Conservation (phyloP, 805 yeast genomes). For the Lipomyces mesembrius region DNA sequence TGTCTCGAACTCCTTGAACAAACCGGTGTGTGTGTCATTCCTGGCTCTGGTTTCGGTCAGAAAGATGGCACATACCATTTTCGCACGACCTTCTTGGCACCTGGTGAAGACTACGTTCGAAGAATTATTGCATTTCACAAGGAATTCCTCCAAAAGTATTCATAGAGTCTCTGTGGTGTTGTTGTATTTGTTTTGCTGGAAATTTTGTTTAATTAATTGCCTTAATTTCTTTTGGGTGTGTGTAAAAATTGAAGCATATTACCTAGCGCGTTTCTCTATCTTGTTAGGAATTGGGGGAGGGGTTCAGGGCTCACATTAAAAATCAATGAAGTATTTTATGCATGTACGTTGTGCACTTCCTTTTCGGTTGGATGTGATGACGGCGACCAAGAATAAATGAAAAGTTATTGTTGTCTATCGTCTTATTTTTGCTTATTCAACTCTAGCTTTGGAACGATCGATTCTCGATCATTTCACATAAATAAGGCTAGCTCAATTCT, state of each 20-base stretch:
- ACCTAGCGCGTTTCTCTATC: background rate
- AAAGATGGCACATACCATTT: constrained; percentile 85
- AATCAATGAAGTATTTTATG: background rate
- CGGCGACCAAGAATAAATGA: background rate
- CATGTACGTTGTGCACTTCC: background rate
- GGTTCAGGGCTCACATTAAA: background rate
- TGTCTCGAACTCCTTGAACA: constrained; percentile 79
- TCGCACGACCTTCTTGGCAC: constrained; percentile 96
- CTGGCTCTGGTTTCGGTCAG: constrained; percentile 98
- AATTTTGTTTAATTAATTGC: background rate
- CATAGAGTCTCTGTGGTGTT: constrained; percentile 9
- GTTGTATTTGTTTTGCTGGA: background rate
- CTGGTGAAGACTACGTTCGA: constrained; percentile 87
- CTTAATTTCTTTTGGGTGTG: background rate
- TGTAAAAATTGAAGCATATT: background rate
- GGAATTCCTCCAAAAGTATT: constrained; percentile 62
- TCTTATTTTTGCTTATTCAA: background rate
- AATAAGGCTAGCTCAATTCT: background rate
- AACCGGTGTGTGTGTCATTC: constrained; percentile 96
- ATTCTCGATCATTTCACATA: background rate
- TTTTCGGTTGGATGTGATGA: background rate
- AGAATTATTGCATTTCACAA: constrained; percentile 80
- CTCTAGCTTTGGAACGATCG: background rate
- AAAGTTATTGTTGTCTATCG: background rate
- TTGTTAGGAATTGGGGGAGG: background rate